Conservation (phyloP, 2,329 filamentous ascomycete species). For the Calonectria pseudoturangicola region DNA sequence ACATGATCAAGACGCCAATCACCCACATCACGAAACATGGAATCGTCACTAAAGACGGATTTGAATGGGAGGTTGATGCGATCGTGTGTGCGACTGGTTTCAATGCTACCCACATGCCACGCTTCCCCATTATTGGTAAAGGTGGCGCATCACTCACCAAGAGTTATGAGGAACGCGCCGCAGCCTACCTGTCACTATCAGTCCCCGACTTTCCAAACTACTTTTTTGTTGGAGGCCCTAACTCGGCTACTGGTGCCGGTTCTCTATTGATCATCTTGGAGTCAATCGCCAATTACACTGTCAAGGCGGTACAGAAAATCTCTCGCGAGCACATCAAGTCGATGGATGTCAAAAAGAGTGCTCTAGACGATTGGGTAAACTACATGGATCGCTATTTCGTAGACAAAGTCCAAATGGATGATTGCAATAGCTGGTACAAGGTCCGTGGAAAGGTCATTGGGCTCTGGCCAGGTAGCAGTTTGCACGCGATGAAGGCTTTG, state of each 20-base stretch:
- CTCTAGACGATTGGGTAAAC: background rate
- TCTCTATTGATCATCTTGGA: conserved; percentile 7
- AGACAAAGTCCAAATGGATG: background rate
- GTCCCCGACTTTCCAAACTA: conserved; percentile 3
- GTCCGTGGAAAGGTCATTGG: background rate
- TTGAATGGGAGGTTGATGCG: conserved; percentile 4
- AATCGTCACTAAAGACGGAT: background rate
- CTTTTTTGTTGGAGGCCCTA: conserved; percentile 12
- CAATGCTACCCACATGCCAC: conserved; percentile 4
- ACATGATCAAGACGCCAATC: conserved; percentile 14
- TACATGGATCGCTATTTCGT: conserved; percentile 7
- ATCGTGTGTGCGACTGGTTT: conserved; percentile 11
- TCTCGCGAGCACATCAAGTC: conserved; percentile 8
- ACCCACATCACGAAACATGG: background rate
- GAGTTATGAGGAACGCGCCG: background rate
- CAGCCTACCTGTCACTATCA: background rate
- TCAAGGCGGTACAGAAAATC: conserved; percentile 10
- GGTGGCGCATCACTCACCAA: background rate
- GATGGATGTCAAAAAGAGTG: background rate
- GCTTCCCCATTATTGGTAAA: conserved; percentile 5
- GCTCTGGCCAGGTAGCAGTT: conserved; percentile 1
- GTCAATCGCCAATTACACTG: conserved; percentile 6
- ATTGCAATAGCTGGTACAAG: conserved; percentile 19
- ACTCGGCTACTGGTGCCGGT: background rate
- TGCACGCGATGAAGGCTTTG: conserved; percentile 9